phyloP scores from a whole-genome alignment of 2,329 filamentous ascomycete species.

The Colletotrichum orchidophilum region DNA sequence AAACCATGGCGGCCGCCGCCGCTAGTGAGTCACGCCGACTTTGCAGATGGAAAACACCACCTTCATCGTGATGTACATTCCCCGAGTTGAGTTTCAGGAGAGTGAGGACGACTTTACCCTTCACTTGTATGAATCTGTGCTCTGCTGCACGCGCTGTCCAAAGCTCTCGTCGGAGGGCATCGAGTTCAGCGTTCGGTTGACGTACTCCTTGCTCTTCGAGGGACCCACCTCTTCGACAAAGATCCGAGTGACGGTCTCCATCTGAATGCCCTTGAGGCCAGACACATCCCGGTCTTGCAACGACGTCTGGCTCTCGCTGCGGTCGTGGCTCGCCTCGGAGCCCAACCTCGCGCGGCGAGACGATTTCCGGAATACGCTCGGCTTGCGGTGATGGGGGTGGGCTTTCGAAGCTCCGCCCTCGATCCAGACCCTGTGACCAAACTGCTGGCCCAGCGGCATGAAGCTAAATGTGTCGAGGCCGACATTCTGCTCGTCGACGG shows the following conservation, averaged over 20 bases:
- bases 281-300: not conserved
- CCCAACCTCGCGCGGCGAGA: not conserved
- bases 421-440: slow-evolving; percentile 25
- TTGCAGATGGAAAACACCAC: not conserved
- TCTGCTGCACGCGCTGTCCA: slow-evolving; percentile 12
- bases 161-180: slow-evolving; percentile 6
- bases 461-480: slow-evolving; percentile 21
- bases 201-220: slow-evolving; percentile 35
- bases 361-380: not conserved
- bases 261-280: slow-evolving; percentile 47
- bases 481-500: slow-evolving; percentile 15
- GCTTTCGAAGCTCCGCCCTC: not conserved
- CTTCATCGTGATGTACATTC: not conserved
- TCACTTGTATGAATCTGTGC: slow-evolving; percentile 1
- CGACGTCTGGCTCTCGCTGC: slow-evolving; percentile 23
- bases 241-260: slow-evolving; percentile 54
- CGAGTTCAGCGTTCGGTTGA: not conserved
- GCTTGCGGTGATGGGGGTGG: not conserved
- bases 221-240: slow-evolving; percentile 49
- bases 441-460: slow-evolving; percentile 4
- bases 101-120: not conserved
- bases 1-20: too few species aligned
- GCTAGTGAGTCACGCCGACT: not conserved
- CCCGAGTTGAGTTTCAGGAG: not conserved
- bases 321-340: not conserved